Evolutionary conservation across 768 basidiomycete genomes (phyloP), one percentile per base, ranked within the genome.

Genomic region (Russula sp.): DNA sequence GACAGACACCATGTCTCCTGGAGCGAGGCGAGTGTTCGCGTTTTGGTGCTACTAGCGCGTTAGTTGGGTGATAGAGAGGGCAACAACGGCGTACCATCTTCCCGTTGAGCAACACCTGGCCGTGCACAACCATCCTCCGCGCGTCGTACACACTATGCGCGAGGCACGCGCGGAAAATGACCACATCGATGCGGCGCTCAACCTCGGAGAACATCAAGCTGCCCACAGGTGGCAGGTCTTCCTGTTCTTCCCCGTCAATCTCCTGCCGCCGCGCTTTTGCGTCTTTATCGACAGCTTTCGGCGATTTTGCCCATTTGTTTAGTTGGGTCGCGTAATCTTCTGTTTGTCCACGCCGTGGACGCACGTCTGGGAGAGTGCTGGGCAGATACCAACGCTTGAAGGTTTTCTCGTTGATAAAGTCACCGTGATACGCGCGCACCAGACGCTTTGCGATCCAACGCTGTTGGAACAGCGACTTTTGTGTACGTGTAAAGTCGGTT

Each of bases 381-480:
- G 96, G 96, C 42, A 99, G 82, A 73, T 94, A 98, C 89, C 93
- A 94, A 61, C 89, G 84, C 72, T 94, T 94, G 82, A 98, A 98
- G 42, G 87, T 87, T 70, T 87, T 89, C 78, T 96, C 93, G 57
- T 86, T 86, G 65, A 98, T 94, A 72, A 83, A 88, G 80, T 97
- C 95, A 27, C 95, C 94, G 72, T 98, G 97, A 80, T 98, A 98
- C 4, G 86, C 95, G 60, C 95, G 86, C 37, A 93, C 82, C 62
- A 93, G 84, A 4, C 86, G 81, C 75, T 96, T 97, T 13, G 91
- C 84, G 20, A 77, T 78, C 92, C 94, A 98, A 45, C 94, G 88
- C 70, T 96, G 90, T 74, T 96, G 91, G 77, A 91, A 97, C 42
- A 98, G 81, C 0, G 89, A 85, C 48, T 78, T 74, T 39, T 75